Conservation (phyloP, 805 yeast genomes). For the Lipomyces chichibuensis region DNA sequence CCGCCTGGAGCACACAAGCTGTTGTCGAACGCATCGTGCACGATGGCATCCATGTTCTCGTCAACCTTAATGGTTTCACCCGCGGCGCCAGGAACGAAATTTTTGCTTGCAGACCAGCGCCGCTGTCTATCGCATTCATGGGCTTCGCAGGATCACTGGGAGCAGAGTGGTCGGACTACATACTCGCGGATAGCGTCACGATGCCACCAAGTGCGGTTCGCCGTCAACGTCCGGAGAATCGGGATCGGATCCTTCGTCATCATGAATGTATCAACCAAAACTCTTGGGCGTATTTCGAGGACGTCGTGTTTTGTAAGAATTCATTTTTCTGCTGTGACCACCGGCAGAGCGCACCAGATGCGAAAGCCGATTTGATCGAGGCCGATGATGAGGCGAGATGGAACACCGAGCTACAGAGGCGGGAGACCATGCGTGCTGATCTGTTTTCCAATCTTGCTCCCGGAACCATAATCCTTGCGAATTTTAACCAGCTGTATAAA, state of each 20-base stretch:
- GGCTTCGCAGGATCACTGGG: slow-evolving; percentile 45
- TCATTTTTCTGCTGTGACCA: slow-evolving; percentile 45
- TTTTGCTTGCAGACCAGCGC: slow-evolving; percentile 44
- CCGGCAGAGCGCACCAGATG: slow-evolving; percentile 42
- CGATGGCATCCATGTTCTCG: slow-evolving; percentile 43
- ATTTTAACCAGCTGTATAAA: slow-evolving; percentile 45
- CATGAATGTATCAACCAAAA: slow-evolving; percentile 19
- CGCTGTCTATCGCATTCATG: slow-evolving; percentile 42
- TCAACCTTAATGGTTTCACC: slow-evolving; percentile 44
- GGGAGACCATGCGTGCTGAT: slow-evolving; percentile 35
- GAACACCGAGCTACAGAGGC: slow-evolving; percentile 36
- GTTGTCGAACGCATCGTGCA: slow-evolving; percentile 38
- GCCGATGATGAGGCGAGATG: slow-evolving; percentile 29
- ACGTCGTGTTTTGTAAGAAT: slow-evolving; percentile 40
- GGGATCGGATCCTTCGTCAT: slow-evolving; percentile 22
- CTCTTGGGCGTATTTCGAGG: slow-evolving; percentile 39
- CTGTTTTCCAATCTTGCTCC: slow-evolving; percentile 40
- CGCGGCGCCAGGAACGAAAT: slow-evolving; percentile 45
- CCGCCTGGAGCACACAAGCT: slow-evolving; percentile 38
- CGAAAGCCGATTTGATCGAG: neutral
- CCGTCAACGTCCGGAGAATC: neutral
- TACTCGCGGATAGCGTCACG: slow-evolving; percentile 40
- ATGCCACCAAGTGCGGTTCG: slow-evolving; percentile 29
- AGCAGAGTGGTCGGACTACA: slow-evolving; percentile 42
- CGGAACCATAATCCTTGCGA: slow-evolving; percentile 41